Evolutionary conservation across 78 protist genomes (phyloP).

Genomic region (Reticulomyxa filosa): DNA sequence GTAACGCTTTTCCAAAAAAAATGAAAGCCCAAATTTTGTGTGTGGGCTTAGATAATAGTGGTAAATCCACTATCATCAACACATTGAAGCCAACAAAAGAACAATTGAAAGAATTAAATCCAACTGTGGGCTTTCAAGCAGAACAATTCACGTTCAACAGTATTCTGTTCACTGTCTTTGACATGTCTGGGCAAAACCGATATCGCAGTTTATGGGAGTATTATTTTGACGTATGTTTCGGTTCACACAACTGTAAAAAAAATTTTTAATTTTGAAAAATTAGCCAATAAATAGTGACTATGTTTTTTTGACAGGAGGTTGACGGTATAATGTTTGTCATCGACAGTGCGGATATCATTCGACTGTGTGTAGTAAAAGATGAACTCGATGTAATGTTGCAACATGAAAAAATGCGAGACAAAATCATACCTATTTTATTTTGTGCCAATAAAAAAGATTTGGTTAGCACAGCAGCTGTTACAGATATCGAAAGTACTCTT

Average conservation of each 20-base stretch:
- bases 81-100: slow-evolving; percentile 33
- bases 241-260: too few species aligned
- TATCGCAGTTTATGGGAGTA: slow-evolving; percentile 57
- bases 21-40: neutral
- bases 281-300: too few species aligned
- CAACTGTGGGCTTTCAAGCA: slow-evolving; percentile 32
- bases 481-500: too few species aligned
- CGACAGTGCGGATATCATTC: slow-evolving; percentile 40
- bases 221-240: slow-evolving; percentile 39
- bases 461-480: too few species aligned
- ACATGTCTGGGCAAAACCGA: slow-evolving; percentile 47
- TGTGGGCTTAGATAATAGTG: slow-evolving; percentile 56
- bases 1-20: too few species aligned
- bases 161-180: slow-evolving; percentile 45
- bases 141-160: slow-evolving; percentile 26
- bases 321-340: slow-evolving; percentile 61
- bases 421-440: too few species aligned
- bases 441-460: too few species aligned
- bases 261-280: too few species aligned
- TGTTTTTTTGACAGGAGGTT: too few species aligned
- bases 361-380: slow-evolving; percentile 53
- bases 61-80: slow-evolving; percentile 58
- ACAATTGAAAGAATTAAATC: neutral
- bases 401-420: too few species aligned
- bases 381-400: slow-evolving; percentile 32